Percentiles rank a stretch among this genome's conserved stretches.
Evolutionary conservation across 495 filamentous ascomycete genomes (phyloP).

Genomic region (Aspergillus hancockii): DNA sequence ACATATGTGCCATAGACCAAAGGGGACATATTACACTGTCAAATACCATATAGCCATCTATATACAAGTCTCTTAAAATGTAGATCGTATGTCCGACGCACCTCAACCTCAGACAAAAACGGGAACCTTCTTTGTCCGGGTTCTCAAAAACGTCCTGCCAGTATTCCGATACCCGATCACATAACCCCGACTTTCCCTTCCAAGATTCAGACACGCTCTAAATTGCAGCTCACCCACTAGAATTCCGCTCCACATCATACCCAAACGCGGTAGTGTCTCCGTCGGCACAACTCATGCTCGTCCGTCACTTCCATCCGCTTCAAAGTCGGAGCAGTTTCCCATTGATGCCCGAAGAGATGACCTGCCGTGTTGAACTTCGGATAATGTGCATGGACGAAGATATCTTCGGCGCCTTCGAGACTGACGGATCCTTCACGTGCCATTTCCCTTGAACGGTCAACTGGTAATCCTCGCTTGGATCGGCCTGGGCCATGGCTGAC

Average conservation of each 20-base stretch:
- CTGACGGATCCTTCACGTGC: conserved; percentile 38
- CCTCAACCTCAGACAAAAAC: conserved; percentile 26
- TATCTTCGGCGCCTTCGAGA: conserved; percentile 31
- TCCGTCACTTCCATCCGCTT: conserved; percentile 35
- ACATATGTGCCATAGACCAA: no score
- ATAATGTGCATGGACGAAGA: conserved; percentile 58
- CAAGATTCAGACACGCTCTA: conserved; percentile 42
- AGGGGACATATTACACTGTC: no score
- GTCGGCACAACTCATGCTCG: conserved; percentile 43
- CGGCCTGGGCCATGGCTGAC: conserved; percentile 47
- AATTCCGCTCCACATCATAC: conserved; percentile 49
- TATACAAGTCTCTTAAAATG: no score
- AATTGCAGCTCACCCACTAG: conserved; percentile 51
- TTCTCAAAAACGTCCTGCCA: conserved; percentile 44
- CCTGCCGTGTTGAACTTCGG: conserved; percentile 55
- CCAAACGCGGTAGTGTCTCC: conserved; percentile 44
- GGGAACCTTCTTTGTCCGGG: conserved; percentile 36
- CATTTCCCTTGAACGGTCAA: conserved; percentile 36
- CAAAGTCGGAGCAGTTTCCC: conserved; percentile 43
- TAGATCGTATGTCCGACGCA: no score
- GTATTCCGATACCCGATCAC: conserved; percentile 39
- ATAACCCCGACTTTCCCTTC: conserved; percentile 37
- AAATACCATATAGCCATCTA: no score
- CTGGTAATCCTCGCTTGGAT: conserved; percentile 46
- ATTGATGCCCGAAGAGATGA: conserved; percentile 40